These are phyloP conservation scores for Vigna unguiculata DNA, from an alignment of 306 rosid genomes.

Conservation along the genomic window DNA sequence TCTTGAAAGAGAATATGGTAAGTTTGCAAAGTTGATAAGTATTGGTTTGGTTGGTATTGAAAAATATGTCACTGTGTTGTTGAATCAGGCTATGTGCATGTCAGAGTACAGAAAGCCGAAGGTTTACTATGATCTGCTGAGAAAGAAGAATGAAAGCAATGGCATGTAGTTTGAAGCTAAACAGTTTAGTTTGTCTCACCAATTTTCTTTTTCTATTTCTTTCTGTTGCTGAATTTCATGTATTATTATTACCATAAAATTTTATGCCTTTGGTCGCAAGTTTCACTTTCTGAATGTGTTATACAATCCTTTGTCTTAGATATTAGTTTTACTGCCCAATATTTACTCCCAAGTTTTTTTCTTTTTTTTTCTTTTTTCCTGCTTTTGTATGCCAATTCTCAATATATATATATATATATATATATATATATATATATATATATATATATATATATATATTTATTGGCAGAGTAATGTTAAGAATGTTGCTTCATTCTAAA, in stretches of 20 bases:
- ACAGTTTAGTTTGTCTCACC: slow-evolving; percentile 9
- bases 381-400: too few species aligned
- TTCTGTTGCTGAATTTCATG: slow-evolving; percentile 15
- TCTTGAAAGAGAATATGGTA: too few species aligned
- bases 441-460: too few species aligned
- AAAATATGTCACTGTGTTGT: slow-evolving; percentile 33
- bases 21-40: not conserved
- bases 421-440: too few species aligned
- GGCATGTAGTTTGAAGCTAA: slow-evolving; percentile 22
- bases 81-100: slow-evolving; percentile 62
- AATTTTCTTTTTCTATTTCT: not conserved
- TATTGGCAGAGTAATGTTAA: too few species aligned
- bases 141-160: slow-evolving; percentile 18
- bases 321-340: too few species aligned
- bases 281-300: too few species aligned
- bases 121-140: slow-evolving; percentile 66
- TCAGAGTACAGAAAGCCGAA: slow-evolving; percentile 69
- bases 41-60: not conserved
- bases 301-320: too few species aligned
- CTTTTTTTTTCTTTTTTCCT: too few species aligned
- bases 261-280: not conserved
- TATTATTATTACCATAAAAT: slow-evolving; percentile 12
- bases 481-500: too few species aligned
- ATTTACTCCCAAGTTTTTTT: too few species aligned
- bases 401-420: too few species aligned